Evolutionary conservation across 345 rosid genomes (phyloP).

Genomic region (Lumnitzera littorea): DNA sequence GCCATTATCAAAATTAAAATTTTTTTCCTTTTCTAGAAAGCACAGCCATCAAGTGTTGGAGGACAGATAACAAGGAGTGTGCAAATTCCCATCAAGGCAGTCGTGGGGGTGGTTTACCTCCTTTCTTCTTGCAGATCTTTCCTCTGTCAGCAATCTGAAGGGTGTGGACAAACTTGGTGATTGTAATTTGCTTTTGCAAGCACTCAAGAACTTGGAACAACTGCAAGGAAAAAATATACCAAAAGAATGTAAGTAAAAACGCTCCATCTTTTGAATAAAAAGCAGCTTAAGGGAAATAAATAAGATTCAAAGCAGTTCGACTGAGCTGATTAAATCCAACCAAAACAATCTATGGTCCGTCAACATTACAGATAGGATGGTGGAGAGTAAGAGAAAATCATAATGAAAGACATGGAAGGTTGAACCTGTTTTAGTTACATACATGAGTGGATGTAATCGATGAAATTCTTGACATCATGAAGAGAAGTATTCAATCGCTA

Average conservation of each 20-base stretch:
- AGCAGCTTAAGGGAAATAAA: not conserved
- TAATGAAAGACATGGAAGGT: too few species aligned
- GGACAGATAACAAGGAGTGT: not conserved
- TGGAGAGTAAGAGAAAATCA: too few species aligned
- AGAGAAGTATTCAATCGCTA: too few species aligned
- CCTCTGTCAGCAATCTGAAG: constrained; percentile 72
- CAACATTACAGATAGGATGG: too few species aligned
- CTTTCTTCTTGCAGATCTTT: constrained; percentile 77
- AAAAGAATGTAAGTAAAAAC: constrained; percentile 7
- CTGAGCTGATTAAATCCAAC: too few species aligned
- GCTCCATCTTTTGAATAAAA: not conserved
- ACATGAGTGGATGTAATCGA: too few species aligned
- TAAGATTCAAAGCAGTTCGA: too few species aligned
- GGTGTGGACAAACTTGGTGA: constrained; percentile 64
- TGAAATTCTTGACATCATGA: too few species aligned
- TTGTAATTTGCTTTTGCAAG: constrained; percentile 52
- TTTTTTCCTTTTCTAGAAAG: not conserved
- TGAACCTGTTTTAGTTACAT: too few species aligned
- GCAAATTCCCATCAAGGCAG: not conserved
- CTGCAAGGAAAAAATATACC: constrained; percentile 26
- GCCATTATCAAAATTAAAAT: not conserved
- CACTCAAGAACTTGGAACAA: constrained; percentile 46
- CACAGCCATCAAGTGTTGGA: not conserved
- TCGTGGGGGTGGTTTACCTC: constrained; percentile 36
- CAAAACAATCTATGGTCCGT: too few species aligned